These are phyloP conservation scores for Magnusiomyces paraingens DNA, from an alignment of 1,139 yeast genomes.

Conservation along the genomic window DNA sequence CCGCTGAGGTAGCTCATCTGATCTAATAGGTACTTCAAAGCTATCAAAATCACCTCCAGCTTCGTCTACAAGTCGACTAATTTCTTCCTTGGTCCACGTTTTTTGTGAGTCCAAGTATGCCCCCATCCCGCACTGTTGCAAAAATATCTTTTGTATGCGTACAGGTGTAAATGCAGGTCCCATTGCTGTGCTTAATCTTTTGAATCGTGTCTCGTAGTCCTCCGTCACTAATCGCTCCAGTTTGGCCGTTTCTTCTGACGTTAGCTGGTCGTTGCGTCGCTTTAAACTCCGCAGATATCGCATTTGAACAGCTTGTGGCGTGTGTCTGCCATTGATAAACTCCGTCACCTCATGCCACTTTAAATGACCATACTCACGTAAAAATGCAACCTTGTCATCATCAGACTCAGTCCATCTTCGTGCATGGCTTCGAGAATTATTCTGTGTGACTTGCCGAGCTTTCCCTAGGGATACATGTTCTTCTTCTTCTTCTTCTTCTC, in stretches of 20 bases:
- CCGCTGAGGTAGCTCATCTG: constrained; percentile 11
- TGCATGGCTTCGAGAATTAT: not conserved
- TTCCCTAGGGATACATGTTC: no score
- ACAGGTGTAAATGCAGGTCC: constrained; percentile 25
- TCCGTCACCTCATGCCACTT: constrained; percentile 38
- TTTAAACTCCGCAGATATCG: constrained; percentile 39
- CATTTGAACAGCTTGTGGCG: constrained; percentile 27
- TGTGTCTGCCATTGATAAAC: constrained; percentile 32
- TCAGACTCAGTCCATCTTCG: constrained; percentile 35
- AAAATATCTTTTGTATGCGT: constrained; percentile 13
- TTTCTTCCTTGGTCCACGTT: constrained; percentile 14
- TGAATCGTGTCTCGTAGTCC: constrained; percentile 41
- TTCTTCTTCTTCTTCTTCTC: no score
- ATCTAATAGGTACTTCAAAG: constrained; percentile 11
- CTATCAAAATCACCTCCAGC: constrained; percentile 16
- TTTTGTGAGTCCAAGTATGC: constrained; percentile 7
- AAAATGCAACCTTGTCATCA: constrained; percentile 35
- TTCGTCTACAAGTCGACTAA: constrained; percentile 12
- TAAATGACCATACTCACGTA: constrained; percentile 34
- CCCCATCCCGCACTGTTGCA: constrained; percentile 13
- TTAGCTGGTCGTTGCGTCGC: constrained; percentile 32
- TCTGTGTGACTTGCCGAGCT: no score
- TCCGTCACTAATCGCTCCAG: constrained; percentile 29
- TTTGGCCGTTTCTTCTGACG: constrained; percentile 30
- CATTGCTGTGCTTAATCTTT: constrained; percentile 30